Base-by-base conservation (phyloP, 768 basidiomycete genomes). In the Tulasnella sp. region DNA sequence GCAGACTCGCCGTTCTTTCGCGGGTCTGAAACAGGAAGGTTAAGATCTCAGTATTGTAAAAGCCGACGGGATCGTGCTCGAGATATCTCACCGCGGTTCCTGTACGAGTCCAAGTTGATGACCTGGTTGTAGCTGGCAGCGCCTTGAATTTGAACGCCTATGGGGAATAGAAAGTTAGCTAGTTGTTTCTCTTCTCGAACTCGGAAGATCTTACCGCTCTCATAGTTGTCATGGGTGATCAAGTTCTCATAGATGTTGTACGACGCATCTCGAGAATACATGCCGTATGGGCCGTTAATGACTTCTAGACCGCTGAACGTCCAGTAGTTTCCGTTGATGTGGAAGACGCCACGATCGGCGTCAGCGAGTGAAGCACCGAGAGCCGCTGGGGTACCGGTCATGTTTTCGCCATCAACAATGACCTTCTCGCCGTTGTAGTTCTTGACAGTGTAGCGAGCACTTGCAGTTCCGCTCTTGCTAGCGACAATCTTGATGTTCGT, bases 191-290 rank as follows among this genome's bases (percentile, higher is more conserved):
- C 26, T 29, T 35, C 61, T 13, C 61, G 0, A 35, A 67, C 26
- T 15, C n/a, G 51, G 51, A n/a, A 5, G 20, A 51, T 7, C n/a
- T 10, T 40, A 71, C 76, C 40, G 70, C 61, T 77, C 26, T 55
- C 55, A 32, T 44, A 71, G 61, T 44, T 77, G n/a, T 77, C 69
- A 18, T 42, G 55, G n/a, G 15, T n/a, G 77, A 78, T 46, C 39
- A 78, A 72, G 70, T 78, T 78, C 44, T 71, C 67, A 35, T 78
- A 78, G 77, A 75, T 78, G 70, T 78, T 78, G 71, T 78, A 35
- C 61, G 67, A 70, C 1, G 77, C 39, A 46, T 78, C 77, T 44
- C 77, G 67, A 75, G 77, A 29, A 32, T 78, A 78, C 15, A 78
- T 32, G 69, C 20, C 77, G 44, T 78, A 78, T 10, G 77, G 67